phyloP scores from a whole-genome alignment of 164 flowering plant species.

The Magnolia kwangsiensis region DNA sequence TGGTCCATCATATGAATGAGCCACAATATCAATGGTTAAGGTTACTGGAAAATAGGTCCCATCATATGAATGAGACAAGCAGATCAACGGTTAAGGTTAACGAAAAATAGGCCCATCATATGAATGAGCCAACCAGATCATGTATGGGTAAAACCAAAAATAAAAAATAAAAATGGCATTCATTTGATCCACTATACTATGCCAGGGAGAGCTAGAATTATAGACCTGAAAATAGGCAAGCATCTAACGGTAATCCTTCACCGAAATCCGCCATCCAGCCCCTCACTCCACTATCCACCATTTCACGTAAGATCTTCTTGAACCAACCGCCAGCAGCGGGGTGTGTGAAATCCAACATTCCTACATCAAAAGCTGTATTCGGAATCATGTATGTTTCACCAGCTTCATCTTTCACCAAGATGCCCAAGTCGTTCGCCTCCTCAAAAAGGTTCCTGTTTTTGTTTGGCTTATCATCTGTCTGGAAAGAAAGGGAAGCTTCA shows the following conservation, averaged over 20 bases:
- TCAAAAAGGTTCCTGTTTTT: conserved; percentile 54
- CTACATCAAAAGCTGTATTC: conserved; percentile 82
- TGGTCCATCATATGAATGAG: too few relatives aligned
- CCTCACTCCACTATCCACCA: conserved; percentile 75
- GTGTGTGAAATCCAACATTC: conserved; percentile 83
- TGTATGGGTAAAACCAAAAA: too few relatives aligned
- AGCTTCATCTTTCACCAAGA: conserved; percentile 59
- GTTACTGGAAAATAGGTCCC: not conserved
- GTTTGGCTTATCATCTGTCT: conserved; percentile 65
- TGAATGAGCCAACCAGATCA: too few relatives aligned
- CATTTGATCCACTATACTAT: not conserved
- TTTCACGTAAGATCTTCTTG: conserved; percentile 64
- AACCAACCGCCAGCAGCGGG: conserved; percentile 68
- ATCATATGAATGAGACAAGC: not conserved
- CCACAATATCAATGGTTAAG: not conserved
- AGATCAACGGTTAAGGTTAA: not conserved
- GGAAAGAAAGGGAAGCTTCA: conserved; percentile 10
- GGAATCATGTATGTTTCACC: conserved; percentile 79
- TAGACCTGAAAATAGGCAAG: conserved; percentile 70
- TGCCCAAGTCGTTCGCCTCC: conserved; percentile 66
- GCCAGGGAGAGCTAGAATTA: not conserved
- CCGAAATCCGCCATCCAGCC: conserved; percentile 99
- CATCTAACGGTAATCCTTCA: conserved; percentile 83
- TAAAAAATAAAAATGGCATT: too few relatives aligned
- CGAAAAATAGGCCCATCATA: not conserved